Evolutionary conservation across 441 rosid species (phyloP), one percentile per base, ranked within the genome.

Genomic region (Rhodomyrtus psidioides): DNA sequence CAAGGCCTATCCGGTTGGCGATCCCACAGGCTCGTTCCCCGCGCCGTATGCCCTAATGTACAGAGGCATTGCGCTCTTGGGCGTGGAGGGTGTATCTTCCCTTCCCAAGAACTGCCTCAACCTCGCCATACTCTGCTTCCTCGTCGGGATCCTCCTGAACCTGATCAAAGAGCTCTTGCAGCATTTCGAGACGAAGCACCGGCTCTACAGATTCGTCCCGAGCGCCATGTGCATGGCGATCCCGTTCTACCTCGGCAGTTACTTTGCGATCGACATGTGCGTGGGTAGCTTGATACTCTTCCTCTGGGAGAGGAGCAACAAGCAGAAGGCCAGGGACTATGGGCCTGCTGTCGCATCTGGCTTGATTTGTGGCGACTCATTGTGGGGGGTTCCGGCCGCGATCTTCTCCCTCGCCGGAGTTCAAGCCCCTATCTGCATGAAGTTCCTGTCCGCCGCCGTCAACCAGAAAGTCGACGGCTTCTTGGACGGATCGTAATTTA

Each of bases 11-110:
- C 93, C 92, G 2, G 82, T 96, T 9, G 99, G 99, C 7, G 94
- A 94, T 28, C 95, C 97, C 7, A 46, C 83, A 0, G 92, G 95
- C 27, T 82, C 93, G 9, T 96, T 92, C 85, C 98, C 98, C 6
- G 97, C 99, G 10, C 99, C 99, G 0, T 96, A 92, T 54, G 97
- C 91, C 6, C 86, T 85, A 10, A 86, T 96, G 42, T 96, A 95
- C 75, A 90, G 98, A 10, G 95, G 95, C 44, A 96, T 96, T 39
- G 96, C 99, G 2, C 89, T 95, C n/a, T 94, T 96, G 12, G 99
- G 99, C 1, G 95, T 93, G 1, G 94, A 95, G 74, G 99, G 99
- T 1, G 65, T 94, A 46, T 82, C 88, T 13, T 86, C 98, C 6
- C 94, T 96, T 27, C 99, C 99, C 12, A 92, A 93, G 85, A 84